A percentile compares a stretch with the other conserved stretches of the same genome.
phyloP scores from a whole-genome alignment of 2,329 filamentous ascomycete genomes.

The Clarireedia homoeocarpa region DNA sequence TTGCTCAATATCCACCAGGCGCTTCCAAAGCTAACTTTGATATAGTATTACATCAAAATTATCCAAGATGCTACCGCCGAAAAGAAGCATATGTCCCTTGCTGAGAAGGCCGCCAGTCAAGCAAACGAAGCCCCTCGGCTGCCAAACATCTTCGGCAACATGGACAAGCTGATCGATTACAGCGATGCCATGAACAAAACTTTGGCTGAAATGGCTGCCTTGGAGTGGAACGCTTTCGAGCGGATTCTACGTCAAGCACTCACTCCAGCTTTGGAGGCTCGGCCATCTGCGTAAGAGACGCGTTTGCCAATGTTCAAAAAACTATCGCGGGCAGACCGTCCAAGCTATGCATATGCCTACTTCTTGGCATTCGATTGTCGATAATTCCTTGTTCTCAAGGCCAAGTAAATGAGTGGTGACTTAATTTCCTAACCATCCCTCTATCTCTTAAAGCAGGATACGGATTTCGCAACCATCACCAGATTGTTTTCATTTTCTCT shows the following conservation, averaged over 20 bases:
- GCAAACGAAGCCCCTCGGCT: not conserved
- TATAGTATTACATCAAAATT: slow-evolving; percentile 48
- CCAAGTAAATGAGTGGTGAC: not conserved
- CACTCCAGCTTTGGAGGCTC: slow-evolving; percentile 12
- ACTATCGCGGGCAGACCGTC: not conserved
- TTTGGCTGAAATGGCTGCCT: slow-evolving; percentile 37
- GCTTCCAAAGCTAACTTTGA: slow-evolving; percentile 5
- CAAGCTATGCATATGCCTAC: not conserved
- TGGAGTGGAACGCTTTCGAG: slow-evolving; percentile 44
- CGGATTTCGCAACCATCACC: not conserved
- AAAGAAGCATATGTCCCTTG: slow-evolving; percentile 34
- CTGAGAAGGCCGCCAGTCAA: slow-evolving; percentile 32
- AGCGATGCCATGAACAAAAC: slow-evolving; percentile 35
- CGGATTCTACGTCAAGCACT: slow-evolving; percentile 34
- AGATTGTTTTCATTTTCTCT: not conserved
- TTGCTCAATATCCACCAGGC: slow-evolving; percentile 5
- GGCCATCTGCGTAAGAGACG: not conserved
- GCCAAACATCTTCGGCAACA: slow-evolving; percentile 27
- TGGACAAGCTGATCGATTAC: slow-evolving; percentile 43
- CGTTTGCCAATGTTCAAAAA: not conserved
- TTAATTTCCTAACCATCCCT: no score
- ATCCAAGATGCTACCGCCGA: slow-evolving; percentile 45
- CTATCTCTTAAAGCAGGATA: no score
- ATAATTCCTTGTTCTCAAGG: not conserved
- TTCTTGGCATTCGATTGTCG: not conserved